Evolutionary conservation across 257 asterid genomes (phyloP).

Genomic region (Solanum peruvianum): DNA sequence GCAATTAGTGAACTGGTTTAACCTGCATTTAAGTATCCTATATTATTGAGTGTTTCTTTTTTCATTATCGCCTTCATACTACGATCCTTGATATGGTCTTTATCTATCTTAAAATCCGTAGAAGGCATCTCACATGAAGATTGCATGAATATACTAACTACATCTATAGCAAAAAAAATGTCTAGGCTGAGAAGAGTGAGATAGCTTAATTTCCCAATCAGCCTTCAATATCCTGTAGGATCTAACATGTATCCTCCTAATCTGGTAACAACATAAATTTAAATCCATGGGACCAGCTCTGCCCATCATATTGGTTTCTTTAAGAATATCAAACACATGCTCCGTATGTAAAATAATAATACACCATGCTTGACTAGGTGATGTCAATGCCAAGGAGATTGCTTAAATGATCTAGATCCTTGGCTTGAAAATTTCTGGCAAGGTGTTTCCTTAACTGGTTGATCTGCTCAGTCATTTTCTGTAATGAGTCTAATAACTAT

Average conservation of each 20-base stretch:
- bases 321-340: neutral
- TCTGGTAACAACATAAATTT: neutral
- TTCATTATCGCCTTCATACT: neutral
- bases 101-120: neutral
- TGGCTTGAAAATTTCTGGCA: neutral
- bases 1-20: neutral
- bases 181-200: neutral
- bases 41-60: neutral
- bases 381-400: neutral
- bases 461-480: neutral
- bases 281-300: neutral
- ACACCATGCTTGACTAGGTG: neutral
- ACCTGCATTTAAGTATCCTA: neutral
- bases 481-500: neutral
- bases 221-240: neutral
- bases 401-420: neutral
- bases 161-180: neutral
- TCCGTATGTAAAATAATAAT: neutral
- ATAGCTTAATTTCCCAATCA: neutral
- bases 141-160: neutral
- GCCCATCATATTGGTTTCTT: neutral
- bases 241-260: neutral
- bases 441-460: neutral
- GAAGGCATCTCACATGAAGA: neutral
- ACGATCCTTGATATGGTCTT: neutral